Evolutionary conservation across 208 protist genomes (phyloP).

Genomic region (Phytomonas sp.): DNA sequence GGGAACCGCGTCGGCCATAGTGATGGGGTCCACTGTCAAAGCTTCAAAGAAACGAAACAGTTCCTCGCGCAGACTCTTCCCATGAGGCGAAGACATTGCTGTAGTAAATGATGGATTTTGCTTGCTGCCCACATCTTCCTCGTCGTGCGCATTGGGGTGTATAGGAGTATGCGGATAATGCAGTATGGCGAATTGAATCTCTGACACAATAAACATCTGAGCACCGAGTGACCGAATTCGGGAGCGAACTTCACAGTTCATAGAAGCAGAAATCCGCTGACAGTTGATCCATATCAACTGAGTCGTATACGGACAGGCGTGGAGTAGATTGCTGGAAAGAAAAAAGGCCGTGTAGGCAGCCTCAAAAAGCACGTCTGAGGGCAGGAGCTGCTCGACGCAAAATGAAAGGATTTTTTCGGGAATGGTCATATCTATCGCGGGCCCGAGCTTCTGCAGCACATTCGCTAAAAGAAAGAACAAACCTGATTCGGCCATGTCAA

Average conservation of each 20-base stretch:
- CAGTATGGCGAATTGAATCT: not conserved
- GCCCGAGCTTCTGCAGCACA: constrained; percentile 49
- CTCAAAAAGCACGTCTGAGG: constrained; percentile 45
- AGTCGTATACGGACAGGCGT: constrained; percentile 30
- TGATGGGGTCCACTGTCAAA: constrained; percentile 43
- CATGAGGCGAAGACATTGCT: not conserved
- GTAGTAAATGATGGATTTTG: not conserved
- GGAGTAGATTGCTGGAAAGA: constrained; percentile 65
- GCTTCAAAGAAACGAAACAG: constrained; percentile 36
- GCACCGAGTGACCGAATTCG: constrained; percentile 44
- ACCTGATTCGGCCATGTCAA: constrained; percentile 44
- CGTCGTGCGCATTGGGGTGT: not conserved
- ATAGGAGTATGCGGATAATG: not conserved
- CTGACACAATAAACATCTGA: constrained; percentile 49
- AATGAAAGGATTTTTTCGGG: not conserved
- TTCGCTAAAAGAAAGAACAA: constrained; percentile 63
- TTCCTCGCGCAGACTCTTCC: not conserved
- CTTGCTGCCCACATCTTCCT: not conserved
- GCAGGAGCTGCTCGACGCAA: constrained; percentile 19
- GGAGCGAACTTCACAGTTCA: constrained; percentile 18
- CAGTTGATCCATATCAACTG: constrained; percentile 43
- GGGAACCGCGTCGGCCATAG: constrained; percentile 52
- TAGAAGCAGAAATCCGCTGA: constrained; percentile 30
- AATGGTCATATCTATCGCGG: not conserved
- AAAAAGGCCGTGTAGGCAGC: constrained; percentile 63